Conservation (phyloP, 228 moss, liverwort and hornwort genomes). For the Sphagnum fallax region DNA sequence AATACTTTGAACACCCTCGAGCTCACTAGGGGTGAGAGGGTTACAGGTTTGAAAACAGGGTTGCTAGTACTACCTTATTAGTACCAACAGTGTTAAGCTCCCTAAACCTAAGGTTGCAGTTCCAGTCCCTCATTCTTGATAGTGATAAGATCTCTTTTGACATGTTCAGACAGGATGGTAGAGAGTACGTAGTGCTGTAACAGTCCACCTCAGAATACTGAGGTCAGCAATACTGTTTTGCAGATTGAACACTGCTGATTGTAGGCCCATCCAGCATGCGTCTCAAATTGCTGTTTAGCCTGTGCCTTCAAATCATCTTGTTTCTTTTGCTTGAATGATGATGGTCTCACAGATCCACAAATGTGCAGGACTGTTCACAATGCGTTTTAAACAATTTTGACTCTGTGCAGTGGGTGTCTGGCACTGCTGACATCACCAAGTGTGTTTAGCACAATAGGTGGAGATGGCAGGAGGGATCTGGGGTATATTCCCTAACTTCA, state of each 20-base stretch:
- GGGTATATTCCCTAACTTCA: too few species aligned
- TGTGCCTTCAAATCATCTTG: too few species aligned
- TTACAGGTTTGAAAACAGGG: conserved; percentile 8
- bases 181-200: conserved; percentile 5
- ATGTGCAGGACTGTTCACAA: too few species aligned
- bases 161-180: conserved; percentile 7
- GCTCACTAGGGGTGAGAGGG: neutral
- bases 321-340: too few species aligned
- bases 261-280: neutral
- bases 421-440: too few species aligned
- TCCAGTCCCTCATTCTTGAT: neutral
- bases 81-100: conserved; percentile 1
- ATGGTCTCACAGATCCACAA: too few species aligned
- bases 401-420: too few species aligned
- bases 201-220: conserved; percentile 8
- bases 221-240: conserved; percentile 9
- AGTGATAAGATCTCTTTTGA: conserved; percentile 8
- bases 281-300: too few species aligned
- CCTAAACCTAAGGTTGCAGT: conserved; percentile 7
- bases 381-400: too few species aligned
- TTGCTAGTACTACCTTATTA: conserved; percentile 1
- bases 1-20: neutral
- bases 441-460: too few species aligned
- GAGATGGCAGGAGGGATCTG: too few species aligned
- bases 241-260: conserved; percentile 5